Evolutionary conservation across 2,329 filamentous ascomycete genomes (phyloP).

Genomic region (Talaromyces sp.): DNA sequence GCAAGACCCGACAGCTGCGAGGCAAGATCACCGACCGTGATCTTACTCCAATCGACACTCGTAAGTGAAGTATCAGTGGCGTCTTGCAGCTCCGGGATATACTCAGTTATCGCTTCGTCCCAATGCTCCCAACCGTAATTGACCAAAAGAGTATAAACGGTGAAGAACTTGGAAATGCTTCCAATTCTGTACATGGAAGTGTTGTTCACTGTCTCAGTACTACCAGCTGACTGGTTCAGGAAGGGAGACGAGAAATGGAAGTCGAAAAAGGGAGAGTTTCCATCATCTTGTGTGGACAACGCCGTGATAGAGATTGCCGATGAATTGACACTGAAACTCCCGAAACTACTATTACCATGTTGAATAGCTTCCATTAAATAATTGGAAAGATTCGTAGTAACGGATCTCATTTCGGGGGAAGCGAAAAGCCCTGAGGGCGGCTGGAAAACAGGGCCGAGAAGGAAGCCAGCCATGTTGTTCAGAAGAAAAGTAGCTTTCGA

Average conservation of each 20-base stretch:
- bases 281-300: neutral
- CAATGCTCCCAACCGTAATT: constrained; percentile 26
- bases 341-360: constrained; percentile 4
- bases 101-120: constrained; percentile 27
- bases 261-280: neutral
- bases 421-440: neutral
- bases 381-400: neutral
- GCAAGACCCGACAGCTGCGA: constrained; percentile 40
- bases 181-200: constrained; percentile 42
- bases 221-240: constrained; percentile 8
- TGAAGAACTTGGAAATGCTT: constrained; percentile 47
- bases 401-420: neutral
- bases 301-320: constrained; percentile 9
- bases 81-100: constrained; percentile 28
- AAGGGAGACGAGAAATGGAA: constrained; percentile 12
- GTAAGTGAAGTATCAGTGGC: constrained; percentile 22
- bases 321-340: constrained; percentile 2
- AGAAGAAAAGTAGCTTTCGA: neutral
- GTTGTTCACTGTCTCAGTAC: neutral
- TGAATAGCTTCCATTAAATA: neutral
- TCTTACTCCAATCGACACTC: constrained; percentile 32
- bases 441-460: constrained; percentile 4
- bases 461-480: neutral
- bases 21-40: constrained; percentile 41
- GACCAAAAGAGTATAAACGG: constrained; percentile 38